Evolutionary conservation across 2,329 filamentous ascomycete species (phyloP).

Genomic region (Aspergillus sp.): DNA sequence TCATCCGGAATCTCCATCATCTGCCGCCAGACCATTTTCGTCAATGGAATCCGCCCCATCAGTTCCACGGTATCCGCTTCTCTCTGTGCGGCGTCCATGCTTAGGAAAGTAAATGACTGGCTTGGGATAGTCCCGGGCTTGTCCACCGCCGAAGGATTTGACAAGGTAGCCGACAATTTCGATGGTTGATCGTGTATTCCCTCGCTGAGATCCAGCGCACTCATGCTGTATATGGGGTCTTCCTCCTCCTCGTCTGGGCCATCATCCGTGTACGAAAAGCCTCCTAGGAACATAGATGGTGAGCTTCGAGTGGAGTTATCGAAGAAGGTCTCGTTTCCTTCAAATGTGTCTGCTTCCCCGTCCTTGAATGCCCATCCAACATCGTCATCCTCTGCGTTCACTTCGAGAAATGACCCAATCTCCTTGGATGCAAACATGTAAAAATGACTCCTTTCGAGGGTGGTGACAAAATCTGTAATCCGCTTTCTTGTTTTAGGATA

Average conservation of each 20-base stretch:
- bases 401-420: constrained; percentile 75
- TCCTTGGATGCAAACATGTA: constrained; percentile 84
- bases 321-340: constrained; percentile 42
- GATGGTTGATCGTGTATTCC: constrained; percentile 39
- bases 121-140: constrained; percentile 41
- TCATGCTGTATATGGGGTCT: constrained; percentile 40
- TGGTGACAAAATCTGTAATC: constrained; percentile 72
- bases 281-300: constrained; percentile 33
- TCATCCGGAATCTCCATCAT: constrained; percentile 87
- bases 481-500: constrained; percentile 69
- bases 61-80: constrained; percentile 73
- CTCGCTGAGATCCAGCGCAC: constrained; percentile 39
- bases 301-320: constrained; percentile 43
- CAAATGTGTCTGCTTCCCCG: constrained; percentile 52
- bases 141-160: constrained; percentile 39
- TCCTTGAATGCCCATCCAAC: constrained; percentile 88
- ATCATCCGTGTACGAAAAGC: constrained; percentile 16
- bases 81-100: constrained; percentile 71
- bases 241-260: constrained; percentile 33
- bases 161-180: constrained; percentile 39
- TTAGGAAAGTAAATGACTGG: constrained; percentile 44
- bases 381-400: constrained; percentile 82
- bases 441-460: constrained; percentile 74
- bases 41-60: constrained; percentile 66
- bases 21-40: constrained; percentile 83